phyloP scores from a whole-genome alignment of 257 asterid species.

The Lithospermum erythrorhizon region DNA sequence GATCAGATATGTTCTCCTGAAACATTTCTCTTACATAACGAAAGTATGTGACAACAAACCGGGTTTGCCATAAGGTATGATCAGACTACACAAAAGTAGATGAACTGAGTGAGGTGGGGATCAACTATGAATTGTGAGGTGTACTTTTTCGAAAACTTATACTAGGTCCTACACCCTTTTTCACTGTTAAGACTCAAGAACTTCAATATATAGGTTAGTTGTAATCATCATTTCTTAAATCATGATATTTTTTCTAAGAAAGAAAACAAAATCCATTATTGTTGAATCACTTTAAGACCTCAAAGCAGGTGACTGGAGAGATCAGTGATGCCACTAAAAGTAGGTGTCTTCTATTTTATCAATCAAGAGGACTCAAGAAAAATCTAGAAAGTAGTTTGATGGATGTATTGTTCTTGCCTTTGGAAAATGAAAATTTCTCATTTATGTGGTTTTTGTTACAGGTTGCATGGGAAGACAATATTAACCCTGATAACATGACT shows the following conservation, averaged over 20 bases:
- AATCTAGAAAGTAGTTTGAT: no score
- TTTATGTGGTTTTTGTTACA: constrained; percentile 23
- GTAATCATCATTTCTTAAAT: not conserved
- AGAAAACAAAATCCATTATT: no score
- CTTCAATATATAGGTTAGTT: not conserved
- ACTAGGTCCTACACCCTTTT: not conserved
- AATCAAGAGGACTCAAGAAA: not conserved
- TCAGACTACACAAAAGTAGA: no score
- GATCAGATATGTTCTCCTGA: not conserved
- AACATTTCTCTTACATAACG: not conserved
- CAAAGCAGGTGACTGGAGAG: not conserved
- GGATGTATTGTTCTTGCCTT: no score
- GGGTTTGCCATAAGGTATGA: not conserved
- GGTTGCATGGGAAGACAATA: constrained; percentile 61
- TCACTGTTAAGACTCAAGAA: not conserved
- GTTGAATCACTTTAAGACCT: not conserved
- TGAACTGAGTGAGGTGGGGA: no score
- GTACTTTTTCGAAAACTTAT: not conserved
- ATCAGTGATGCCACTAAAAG: not conserved
- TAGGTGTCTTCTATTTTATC: no score
- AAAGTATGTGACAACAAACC: not conserved
- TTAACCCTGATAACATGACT: constrained; percentile 82
- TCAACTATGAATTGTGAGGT: no score
- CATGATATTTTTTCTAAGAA: not conserved
- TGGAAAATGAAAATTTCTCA: not conserved